Evolutionary conservation across 75 land plant genomes (phyloP).

Genomic region (Ceratopteris richardii): DNA sequence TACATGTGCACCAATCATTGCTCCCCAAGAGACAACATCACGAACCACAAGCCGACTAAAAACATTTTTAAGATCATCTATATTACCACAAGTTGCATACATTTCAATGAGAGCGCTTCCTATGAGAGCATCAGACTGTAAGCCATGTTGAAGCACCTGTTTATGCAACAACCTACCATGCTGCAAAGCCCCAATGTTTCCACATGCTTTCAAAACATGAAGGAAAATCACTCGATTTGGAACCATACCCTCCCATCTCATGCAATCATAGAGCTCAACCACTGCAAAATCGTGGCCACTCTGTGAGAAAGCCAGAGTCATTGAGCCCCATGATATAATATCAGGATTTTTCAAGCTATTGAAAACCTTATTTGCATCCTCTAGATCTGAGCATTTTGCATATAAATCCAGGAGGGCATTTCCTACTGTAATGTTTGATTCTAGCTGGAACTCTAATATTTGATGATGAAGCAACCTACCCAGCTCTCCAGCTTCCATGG

Average conservation of each 20-base stretch:
- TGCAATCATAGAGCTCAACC: background rate
- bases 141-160: background rate
- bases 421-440: background rate
- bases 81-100: background rate
- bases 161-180: background rate
- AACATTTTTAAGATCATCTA: background rate
- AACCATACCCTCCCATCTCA: background rate
- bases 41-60: background rate
- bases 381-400: background rate
- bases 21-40: slow-evolving; percentile 1
- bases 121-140: background rate
- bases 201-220: slow-evolving; percentile 8
- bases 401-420: background rate
- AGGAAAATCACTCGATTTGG: background rate
- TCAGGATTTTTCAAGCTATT: background rate
- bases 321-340: slow-evolving; percentile 1
- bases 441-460: background rate
- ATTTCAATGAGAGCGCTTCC: background rate
- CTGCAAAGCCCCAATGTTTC: background rate
- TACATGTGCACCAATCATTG: background rate
- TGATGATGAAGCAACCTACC: background rate
- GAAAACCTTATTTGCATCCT: background rate
- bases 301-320: background rate
- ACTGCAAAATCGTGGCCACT: background rate
- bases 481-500: background rate